Base-by-base conservation (phyloP, 257 asterid species). In the Fraxinus anomala region DNA sequence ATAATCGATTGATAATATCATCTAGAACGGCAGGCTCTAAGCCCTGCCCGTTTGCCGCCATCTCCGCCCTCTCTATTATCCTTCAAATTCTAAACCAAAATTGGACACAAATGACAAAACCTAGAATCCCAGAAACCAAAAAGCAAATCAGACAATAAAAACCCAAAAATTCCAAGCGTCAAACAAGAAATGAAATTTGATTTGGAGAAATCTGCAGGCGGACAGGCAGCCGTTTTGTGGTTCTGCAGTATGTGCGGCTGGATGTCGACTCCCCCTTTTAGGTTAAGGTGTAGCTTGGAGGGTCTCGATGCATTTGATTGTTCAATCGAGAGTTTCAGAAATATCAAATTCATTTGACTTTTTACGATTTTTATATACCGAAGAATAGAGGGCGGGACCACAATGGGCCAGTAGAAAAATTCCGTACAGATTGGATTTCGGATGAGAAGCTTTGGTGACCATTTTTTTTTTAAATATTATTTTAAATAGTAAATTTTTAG, bases 11-110 rank as follows among this genome's bases (percentile, higher is more conserved):
- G 86, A 94, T 91, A 75, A 94, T 92, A 79, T 92, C 97, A 80
- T 94, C 96, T 78, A 94, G 82, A 44, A 91, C 86, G 78, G 89
- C 96, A 78, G 92, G 86, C 72, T 94, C 96, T 61, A 94, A 84
- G 23, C 86, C 93, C 84, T 83, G 91, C 88, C 90, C 96, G 76
- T 82, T 89, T 56, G 89, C 90, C 73, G 98, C 94, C 97, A 89
- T 82, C 83, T 79, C 78, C 34, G 44, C 34, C 74, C 74, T 40
- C 42, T 77, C 67, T 78, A 37, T 37, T 37, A 37, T 37, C 42
- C 42, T 37, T 37, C 34, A 42, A 63, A 36, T 69, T 65, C 36
- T 69, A 54, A 68, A 13, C 54, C 30, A 14, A 68, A 61, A 23
- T 6, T 61, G 72, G 21, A n/a, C 9, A 26, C 79, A 51, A 73